A percentile compares a stretch with the other conserved stretches of the same genome.
Conservation (phyloP, 179 eudicot species). For the Drosera spatulata region DNA sequence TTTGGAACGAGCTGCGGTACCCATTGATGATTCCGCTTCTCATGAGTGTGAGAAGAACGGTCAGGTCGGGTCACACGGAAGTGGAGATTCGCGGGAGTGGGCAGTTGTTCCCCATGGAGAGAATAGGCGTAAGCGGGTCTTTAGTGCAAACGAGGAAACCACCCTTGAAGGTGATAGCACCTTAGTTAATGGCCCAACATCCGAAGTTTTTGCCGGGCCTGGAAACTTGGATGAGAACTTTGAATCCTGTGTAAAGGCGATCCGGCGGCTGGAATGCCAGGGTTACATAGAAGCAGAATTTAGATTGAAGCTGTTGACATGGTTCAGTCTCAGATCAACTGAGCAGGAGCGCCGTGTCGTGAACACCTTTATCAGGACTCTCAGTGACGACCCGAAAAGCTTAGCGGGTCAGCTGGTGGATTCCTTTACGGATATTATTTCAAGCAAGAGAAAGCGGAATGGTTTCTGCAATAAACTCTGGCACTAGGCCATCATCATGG, state of each 20-base stretch:
- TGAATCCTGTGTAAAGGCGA: slow-evolving; percentile 44
- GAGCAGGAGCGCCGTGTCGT: slow-evolving; percentile 54
- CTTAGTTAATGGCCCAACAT: slow-evolving; percentile 47
- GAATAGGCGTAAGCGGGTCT: slow-evolving; percentile 35
- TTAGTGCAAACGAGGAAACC: slow-evolving; percentile 22
- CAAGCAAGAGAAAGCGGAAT: slow-evolving; percentile 25
- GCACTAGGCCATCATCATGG: neutral
- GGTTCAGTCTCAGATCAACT: slow-evolving; percentile 52
- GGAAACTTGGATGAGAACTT: slow-evolving; percentile 36
- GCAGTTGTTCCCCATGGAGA: slow-evolving; percentile 39
- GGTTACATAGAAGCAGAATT: slow-evolving; percentile 40
- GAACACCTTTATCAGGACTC: slow-evolving; percentile 34
- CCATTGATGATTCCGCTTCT: slow-evolving; percentile 53
- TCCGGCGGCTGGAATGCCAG: slow-evolving; percentile 44
- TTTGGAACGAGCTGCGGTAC: slow-evolving; percentile 23
- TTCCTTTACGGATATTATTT: slow-evolving; percentile 35
- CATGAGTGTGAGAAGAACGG: slow-evolving; percentile 35
- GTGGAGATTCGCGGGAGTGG: slow-evolving; percentile 52
- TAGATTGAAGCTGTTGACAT: slow-evolving; percentile 44
- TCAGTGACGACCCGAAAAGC: slow-evolving; percentile 45
- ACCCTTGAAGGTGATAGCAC: slow-evolving; percentile 30
- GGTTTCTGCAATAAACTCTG: slow-evolving; percentile 24
- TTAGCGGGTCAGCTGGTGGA: slow-evolving; percentile 53
- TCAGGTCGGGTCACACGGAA: slow-evolving; percentile 35
- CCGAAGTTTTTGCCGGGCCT: slow-evolving; percentile 18